Percentiles rank a stretch among this genome's conserved stretches.
Conservation (phyloP, 2,329 filamentous ascomycete genomes). For the Botrytis deweyae region DNA sequence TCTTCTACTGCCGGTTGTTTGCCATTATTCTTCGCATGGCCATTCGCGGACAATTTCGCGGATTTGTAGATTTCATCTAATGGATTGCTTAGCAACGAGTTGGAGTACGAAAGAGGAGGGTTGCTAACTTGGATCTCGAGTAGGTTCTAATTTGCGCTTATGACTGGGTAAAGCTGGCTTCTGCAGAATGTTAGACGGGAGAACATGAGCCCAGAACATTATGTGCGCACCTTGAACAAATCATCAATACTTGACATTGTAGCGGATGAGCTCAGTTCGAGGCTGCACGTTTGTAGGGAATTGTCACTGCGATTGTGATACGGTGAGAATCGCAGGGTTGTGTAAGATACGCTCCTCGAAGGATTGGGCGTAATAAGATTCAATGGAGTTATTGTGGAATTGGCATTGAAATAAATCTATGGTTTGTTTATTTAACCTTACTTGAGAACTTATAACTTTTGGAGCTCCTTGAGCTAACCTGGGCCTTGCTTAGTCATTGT, state of each 20-base stretch:
- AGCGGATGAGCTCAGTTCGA: conserved; percentile 12
- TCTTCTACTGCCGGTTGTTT: conserved; percentile 37
- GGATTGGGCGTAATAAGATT: neutral
- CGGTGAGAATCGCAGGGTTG: neutral
- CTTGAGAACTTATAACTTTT: neutral
- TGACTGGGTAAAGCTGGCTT: conserved; percentile 43
- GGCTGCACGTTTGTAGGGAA: conserved; percentile 4
- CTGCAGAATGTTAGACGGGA: conserved; percentile 27
- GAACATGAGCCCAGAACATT: neutral
- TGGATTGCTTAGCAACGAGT: conserved; percentile 18
- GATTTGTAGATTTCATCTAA: conserved; percentile 65
- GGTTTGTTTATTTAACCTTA: neutral
- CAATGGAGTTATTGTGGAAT: neutral
- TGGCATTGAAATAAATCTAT: neutral
- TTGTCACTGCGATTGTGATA: neutral
- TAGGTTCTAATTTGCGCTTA: conserved; percentile 64
- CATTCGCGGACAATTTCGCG: conserved; percentile 51
- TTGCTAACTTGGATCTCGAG: conserved; percentile 60
- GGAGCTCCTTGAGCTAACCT: conserved; percentile 6
- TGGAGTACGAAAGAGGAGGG: neutral
- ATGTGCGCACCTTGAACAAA: conserved; percentile 33
- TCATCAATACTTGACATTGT: conserved; percentile 38
- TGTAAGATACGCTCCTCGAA: neutral
- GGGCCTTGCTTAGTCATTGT: conserved; percentile 11
- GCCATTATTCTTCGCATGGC: conserved; percentile 41